Evolutionary conservation across 495 filamentous ascomycete genomes (phyloP).

Genomic region (Viridothelium virens): DNA sequence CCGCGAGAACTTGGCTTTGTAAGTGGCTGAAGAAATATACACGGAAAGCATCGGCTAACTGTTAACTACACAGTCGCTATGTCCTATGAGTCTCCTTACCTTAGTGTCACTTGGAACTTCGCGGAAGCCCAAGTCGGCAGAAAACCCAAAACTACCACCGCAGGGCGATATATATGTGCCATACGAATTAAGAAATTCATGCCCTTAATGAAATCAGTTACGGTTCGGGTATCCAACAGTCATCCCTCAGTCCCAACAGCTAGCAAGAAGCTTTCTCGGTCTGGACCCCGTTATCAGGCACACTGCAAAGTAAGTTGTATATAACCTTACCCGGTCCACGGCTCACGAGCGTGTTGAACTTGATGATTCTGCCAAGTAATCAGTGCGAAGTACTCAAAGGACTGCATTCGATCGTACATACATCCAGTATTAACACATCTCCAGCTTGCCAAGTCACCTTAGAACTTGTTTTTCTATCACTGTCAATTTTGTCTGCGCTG

Average conservation of each 20-base stretch:
- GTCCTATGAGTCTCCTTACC: not conserved
- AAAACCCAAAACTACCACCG: not conserved
- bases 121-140: not conserved
- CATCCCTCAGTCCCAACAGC: not conserved
- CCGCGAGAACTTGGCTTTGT: slow-evolving; percentile 9
- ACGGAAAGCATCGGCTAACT: not conserved
- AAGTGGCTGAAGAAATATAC: not conserved
- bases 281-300: not conserved
- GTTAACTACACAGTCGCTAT: not conserved
- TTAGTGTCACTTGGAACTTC: not conserved
- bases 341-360: slow-evolving; percentile 17
- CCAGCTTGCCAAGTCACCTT: slow-evolving; percentile 15
- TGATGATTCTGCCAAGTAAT: not conserved
- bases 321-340: slow-evolving; percentile 13
- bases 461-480: not conserved
- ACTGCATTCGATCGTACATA: not conserved
- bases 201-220: not conserved
- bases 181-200: not conserved
- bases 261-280: not conserved
- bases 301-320: not conserved
- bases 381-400: not conserved
- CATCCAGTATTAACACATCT: slow-evolving; percentile 14
- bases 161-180: not conserved
- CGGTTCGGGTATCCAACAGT: not conserved
- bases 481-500: not conserved